These are phyloP conservation scores for Tulasnella sp. DNA, from an alignment of 768 basidiomycete genomes.

Conservation along the genomic window DNA sequence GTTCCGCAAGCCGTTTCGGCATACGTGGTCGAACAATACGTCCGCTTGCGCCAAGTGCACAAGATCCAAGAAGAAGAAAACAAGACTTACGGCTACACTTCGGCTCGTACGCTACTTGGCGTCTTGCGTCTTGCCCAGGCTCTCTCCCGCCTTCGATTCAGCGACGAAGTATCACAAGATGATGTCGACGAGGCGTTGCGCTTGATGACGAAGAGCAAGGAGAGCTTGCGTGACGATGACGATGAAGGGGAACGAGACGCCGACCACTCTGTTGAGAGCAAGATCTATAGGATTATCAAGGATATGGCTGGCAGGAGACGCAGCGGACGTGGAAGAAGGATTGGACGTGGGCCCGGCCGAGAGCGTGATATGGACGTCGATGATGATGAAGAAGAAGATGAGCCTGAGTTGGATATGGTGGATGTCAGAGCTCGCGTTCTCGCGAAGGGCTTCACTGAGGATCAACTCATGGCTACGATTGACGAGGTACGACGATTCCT, in stretches of 20 bases:
- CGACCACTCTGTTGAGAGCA: constrained; percentile 72
- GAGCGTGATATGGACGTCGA: constrained; percentile 65
- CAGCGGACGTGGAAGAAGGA: constrained; percentile 32
- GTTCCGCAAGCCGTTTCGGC: constrained; percentile 82
- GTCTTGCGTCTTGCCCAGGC: constrained; percentile 92
- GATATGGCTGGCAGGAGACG: constrained; percentile 50
- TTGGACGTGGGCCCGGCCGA: constrained; percentile 63
- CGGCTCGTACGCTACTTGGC: constrained; percentile 89
- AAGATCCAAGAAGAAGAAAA: constrained; percentile 85
- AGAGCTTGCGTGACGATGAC: constrained; percentile 74
- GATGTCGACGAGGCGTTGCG: constrained; percentile 97
- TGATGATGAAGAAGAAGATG: constrained; percentile 50
- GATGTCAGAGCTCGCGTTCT: constrained; percentile 83
- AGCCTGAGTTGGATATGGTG: constrained; percentile 68
- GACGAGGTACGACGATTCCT: constrained; percentile 47
- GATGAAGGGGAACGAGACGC: constrained; percentile 55
- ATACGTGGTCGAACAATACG: constrained; percentile 93
- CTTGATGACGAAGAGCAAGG: constrained; percentile 95
- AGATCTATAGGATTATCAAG: constrained; percentile 88
- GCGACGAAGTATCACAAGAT: constrained; percentile 65
- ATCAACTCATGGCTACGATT: constrained; percentile 80
- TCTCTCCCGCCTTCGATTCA: constrained; percentile 82
- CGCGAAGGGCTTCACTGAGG: constrained; percentile 84
- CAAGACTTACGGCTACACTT: constrained; percentile 89
- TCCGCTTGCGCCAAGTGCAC: constrained; percentile 84